Percentiles rank a stretch among this genome's conserved stretches.
Conservation (phyloP, 2,329 filamentous ascomycete genomes). For the Pseudocercospora fuligena region DNA sequence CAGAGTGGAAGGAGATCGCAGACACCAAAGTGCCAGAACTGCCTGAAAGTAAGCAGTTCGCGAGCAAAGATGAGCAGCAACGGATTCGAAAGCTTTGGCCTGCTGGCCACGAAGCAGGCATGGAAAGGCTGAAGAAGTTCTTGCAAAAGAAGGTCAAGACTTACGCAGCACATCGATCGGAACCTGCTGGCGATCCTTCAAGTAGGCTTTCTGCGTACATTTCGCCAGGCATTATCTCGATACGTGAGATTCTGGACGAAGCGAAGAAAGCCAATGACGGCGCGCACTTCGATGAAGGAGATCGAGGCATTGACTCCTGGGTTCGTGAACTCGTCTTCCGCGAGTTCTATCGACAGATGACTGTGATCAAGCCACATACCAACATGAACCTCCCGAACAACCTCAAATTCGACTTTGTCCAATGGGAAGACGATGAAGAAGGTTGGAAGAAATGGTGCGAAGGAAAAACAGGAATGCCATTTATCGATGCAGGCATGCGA, state of each 20-base stretch:
- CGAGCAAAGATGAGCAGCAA: conserved; percentile 45
- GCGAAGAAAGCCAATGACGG: conserved; percentile 49
- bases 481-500: conserved; percentile 58
- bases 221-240: conserved; percentile 50
- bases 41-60: conserved; percentile 49
- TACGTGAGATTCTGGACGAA: conserved; percentile 52
- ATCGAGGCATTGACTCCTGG: conserved; percentile 48
- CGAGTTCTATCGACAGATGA: conserved; percentile 57
- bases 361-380: conserved; percentile 53
- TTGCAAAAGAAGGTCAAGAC: conserved; percentile 45
- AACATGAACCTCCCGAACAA: conserved; percentile 58
- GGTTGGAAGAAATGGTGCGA: conserved; percentile 56
- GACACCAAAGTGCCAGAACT: conserved; percentile 50
- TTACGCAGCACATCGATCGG: conserved; percentile 49
- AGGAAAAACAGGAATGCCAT: conserved; percentile 54
- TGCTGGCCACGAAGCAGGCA: conserved; percentile 49
- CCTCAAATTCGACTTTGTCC: conserved; percentile 56
- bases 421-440: conserved; percentile 57
- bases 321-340: conserved; percentile 59
- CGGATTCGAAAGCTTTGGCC: conserved; percentile 52
- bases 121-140: conserved; percentile 48
- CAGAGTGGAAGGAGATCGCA: conserved; percentile 63
- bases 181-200: conserved; percentile 49
- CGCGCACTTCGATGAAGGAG: conserved; percentile 50
- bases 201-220: conserved; percentile 52